These are phyloP conservation scores for Talaromyces funiculosus DNA, from an alignment of 2,329 filamentous ascomycete species.

Conservation along the genomic window DNA sequence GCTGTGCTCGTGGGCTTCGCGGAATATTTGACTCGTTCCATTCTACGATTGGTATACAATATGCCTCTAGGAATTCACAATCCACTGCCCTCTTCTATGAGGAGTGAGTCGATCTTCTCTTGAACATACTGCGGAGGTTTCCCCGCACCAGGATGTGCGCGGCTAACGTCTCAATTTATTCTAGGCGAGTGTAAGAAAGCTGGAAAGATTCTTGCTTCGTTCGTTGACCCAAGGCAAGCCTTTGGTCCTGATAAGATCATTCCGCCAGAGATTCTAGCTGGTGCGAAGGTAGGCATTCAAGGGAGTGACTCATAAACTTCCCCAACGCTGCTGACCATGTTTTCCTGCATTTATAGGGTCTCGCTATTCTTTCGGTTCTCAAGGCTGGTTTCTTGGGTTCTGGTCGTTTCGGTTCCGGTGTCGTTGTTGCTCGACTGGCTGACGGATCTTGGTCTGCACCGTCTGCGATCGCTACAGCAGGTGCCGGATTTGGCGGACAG, in stretches of 20 bases:
- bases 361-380: conserved; percentile 45
- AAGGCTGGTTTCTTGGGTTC: conserved; percentile 49
- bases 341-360: conserved; percentile 33
- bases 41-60: neutral
- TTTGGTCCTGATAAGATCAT: conserved; percentile 98
- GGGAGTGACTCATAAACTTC: neutral
- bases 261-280: conserved; percentile 78
- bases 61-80: conserved; percentile 45
- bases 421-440: conserved; percentile 45
- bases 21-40: neutral
- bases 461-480: conserved; percentile 45
- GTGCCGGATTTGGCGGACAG: conserved; percentile 47
- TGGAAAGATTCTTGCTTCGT: conserved; percentile 89
- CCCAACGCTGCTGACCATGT: neutral
- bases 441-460: conserved; percentile 48
- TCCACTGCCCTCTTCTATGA: conserved; percentile 45
- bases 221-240: conserved; percentile 85
- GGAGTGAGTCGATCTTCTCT: conserved; percentile 34
- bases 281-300: conserved; percentile 66
- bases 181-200: conserved; percentile 96
- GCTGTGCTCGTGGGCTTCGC: neutral
- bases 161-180: conserved; percentile 24
- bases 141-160: conserved; percentile 29
- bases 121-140: conserved; percentile 16
- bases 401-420: conserved; percentile 45